phyloP scores from a whole-genome alignment of 805 yeast genomes.

The Millerozyma acaciae region DNA sequence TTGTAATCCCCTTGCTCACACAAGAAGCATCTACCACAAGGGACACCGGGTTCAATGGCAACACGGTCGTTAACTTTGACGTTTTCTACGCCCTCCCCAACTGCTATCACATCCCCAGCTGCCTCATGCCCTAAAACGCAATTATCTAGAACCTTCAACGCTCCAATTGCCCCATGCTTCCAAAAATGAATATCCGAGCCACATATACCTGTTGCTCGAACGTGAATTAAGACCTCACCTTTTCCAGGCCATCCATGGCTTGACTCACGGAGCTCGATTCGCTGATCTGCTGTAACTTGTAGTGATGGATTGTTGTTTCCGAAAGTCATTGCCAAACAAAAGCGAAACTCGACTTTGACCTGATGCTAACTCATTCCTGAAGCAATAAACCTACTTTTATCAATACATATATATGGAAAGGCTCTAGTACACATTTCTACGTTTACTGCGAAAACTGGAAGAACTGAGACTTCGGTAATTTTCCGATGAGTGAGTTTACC shows the following conservation, averaged over 20 bases:
- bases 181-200: slow-evolving; percentile 22
- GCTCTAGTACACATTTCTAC: too few species aligned
- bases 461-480: too few species aligned
- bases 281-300: slow-evolving; percentile 10
- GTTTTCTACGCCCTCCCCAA: slow-evolving; percentile 45
- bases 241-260: slow-evolving; percentile 9
- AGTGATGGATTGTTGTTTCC: slow-evolving; percentile 3
- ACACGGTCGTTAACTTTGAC: slow-evolving; percentile 44
- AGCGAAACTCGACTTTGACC: too few species aligned
- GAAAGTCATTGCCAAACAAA: too few species aligned
- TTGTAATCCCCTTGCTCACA: slow-evolving; percentile 40
- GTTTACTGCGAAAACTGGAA: too few species aligned
- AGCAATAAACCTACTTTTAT: too few species aligned
- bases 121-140: slow-evolving; percentile 41
- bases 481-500: too few species aligned
- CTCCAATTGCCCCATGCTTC: slow-evolving; percentile 21
- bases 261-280: slow-evolving; percentile 11
- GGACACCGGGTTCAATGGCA: slow-evolving; percentile 52
- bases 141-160: slow-evolving; percentile 28
- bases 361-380: too few species aligned
- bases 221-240: slow-evolving; percentile 17
- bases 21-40: slow-evolving; percentile 39
- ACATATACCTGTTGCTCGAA: slow-evolving; percentile 21
- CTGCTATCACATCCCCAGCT: slow-evolving; percentile 43
- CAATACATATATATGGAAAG: too few species aligned